Base-by-base conservation (phyloP, 1,139 yeast species). In the Geotrichum restrictum region DNA sequence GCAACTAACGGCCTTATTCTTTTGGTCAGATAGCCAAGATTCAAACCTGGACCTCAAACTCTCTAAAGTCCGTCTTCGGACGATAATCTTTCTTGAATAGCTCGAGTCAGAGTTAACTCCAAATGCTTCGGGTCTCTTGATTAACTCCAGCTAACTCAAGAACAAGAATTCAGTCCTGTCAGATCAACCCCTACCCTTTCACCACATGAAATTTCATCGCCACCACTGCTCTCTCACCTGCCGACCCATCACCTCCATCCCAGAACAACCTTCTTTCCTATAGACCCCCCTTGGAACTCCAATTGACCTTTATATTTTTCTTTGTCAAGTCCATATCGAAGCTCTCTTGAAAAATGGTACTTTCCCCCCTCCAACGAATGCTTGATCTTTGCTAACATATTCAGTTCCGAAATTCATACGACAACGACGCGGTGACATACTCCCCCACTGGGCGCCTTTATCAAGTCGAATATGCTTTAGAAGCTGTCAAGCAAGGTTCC, bases 361-460 rank as follows among this genome's bases (percentile, higher is more conserved):
- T 34, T 36, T 22, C 39, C 6, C 41, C 24, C 18, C 19, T 33
- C 24, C 43, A 7, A 16, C 48, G 19, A 8, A 16, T 16, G 6
- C 24, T 18, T 13, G 14, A 6, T 32, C 2, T 10, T 32, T 42
- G 21, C 31, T 37, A 18, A 36, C 32, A 27, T 24, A 19, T 8
- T 11, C 42, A 78, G 98, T 93, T 93, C 70, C 87, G 98, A 78
- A 93, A 93, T 74, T 93, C 95, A 66, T 93, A 93, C 79, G 98
- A 93, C 70, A 94, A 95, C 79, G 98, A 93, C 69, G 84, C 97
- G 41, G 96, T 93, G 57, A 93, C 98, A 24, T 93, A 88, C 73
- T 89, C 98, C 39, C 98, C 98, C 52, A 93, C 98, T 1, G 98
- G 98, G 19, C 80, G 98, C 64, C 80, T 93, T 57, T 93, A 93